Conservation (phyloP, 2,329 filamentous ascomycete genomes). For the Cylindrodendrum hubeiense region DNA sequence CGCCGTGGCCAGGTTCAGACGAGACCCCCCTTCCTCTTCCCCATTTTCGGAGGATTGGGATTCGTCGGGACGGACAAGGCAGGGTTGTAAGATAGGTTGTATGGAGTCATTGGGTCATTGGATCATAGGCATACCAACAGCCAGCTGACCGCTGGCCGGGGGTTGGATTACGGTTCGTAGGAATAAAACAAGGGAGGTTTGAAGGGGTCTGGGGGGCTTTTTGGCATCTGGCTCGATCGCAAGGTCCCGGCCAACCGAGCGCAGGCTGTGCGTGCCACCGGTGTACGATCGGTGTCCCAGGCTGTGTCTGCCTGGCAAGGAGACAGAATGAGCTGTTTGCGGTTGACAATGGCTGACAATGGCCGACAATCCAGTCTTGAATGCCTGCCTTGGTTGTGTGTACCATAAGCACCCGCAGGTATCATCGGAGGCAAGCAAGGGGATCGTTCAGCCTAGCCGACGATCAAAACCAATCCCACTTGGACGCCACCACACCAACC, state of each 20-base stretch:
- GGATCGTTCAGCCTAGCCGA: constrained; percentile 9
- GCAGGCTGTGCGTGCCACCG: constrained; percentile 2
- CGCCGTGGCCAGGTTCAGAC: not conserved
- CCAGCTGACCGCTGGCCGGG: not conserved
- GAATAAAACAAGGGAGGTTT: constrained; percentile 6
- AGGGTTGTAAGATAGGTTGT: not conserved
- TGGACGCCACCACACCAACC: constrained; percentile 11
- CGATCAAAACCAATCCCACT: constrained; percentile 14
- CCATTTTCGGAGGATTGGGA: constrained; percentile 7
- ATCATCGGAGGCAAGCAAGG: not conserved
- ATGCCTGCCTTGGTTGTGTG: not conserved
- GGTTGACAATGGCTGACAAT: constrained; percentile 1
- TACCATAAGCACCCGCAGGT: not conserved
- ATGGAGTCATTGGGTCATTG: not conserved
- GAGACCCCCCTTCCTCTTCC: not conserved
- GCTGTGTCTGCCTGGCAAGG: not conserved
- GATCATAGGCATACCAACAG: not conserved
- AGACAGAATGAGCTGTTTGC: constrained; percentile 2
- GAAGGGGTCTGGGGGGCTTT: not conserved
- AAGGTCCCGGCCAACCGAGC: not conserved
- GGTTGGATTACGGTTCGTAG: not conserved
- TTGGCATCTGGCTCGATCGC: constrained; percentile 1
- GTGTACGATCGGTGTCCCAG: constrained; percentile 10
- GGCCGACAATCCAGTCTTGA: constrained; percentile 1
- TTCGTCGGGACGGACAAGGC: not conserved